Evolutionary conservation across 2,329 filamentous ascomycete species (phyloP), one percentile per base, ranked within the genome.

Genomic region (Myriangium duriaei): DNA sequence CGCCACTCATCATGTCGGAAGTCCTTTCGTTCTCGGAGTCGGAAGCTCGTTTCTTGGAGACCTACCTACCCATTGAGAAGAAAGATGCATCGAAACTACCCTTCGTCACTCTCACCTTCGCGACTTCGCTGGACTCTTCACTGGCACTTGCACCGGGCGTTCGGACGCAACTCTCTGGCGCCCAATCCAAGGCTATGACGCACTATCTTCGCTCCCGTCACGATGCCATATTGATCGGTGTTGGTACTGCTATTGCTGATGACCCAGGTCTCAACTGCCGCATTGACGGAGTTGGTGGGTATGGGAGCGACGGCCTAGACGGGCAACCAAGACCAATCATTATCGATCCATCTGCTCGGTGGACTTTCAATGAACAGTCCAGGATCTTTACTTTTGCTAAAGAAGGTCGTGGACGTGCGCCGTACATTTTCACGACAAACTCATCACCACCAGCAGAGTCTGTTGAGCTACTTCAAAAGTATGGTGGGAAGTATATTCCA

Each of bases 181-280:
- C 80, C 0, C 69, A 77, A 45, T 84, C 84, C 26, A 94, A 94
- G 59, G 73, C 82, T 37, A 92, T 95, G 84, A 95, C 88, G 0
- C 88, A 95, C 59, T 84, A 81, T 55, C 72, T 96, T 15, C 82
- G 88, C 50, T 77, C 79, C 10, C 72, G 71, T 11, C 86, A 95
- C 60, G 76, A 81, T 45, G 85, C 83, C 26, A 93, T 95, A 48
- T 68, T 92, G 16, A 68, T 96, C 19, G 88, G 88, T 15, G 82
- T 80, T 4, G 81, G 81, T 2, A 96, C 88, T 1, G 81, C 85
- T 5, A 65, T 84, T 17, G 80, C 83, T 13, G 88, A 95, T 56
- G 74, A 94, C 52, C 88, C 88, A 2, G 76, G 76, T 2, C 65
- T 95, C 37, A 94, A 93, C 57, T 91, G 82, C 54, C 76, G 86